phyloP scores from a whole-genome alignment of 192 early-diverging fungal species.

The Pecoramyces ruminantium region DNA sequence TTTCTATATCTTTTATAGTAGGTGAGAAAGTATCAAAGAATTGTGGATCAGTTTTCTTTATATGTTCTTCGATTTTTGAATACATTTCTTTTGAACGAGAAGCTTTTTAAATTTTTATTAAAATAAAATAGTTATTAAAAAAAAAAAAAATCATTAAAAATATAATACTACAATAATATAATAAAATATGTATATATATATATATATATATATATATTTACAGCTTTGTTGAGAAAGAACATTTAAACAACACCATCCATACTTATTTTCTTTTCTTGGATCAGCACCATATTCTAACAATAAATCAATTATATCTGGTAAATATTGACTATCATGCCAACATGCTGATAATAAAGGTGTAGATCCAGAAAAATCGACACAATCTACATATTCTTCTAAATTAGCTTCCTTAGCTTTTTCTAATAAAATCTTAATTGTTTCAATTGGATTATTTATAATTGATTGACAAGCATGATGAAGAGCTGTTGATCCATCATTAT shows the following conservation, averaged over 20 bases:
- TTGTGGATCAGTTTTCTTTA: background rate
- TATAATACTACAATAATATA: no score
- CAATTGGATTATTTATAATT: background rate
- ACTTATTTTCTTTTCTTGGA: background rate
- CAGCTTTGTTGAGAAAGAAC: background rate
- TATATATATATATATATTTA: background rate
- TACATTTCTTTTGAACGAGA: background rate
- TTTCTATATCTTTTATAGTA: background rate
- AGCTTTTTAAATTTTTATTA: background rate
- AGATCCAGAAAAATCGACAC: background rate
- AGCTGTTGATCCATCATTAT: background rate
- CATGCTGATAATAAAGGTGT: background rate
- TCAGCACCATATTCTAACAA: background rate
- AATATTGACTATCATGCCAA: background rate
- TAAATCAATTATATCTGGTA: background rate
- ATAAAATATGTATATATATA: no score
- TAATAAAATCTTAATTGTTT: background rate
- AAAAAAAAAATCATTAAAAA: no score
- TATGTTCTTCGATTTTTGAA: background rate
- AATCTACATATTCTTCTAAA: background rate
- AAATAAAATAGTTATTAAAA: no score
- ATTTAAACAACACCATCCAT: background rate
- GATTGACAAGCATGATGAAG: background rate
- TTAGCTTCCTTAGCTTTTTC: background rate
- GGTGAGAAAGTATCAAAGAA: background rate